Base-by-base conservation (phyloP, 1,139 yeast genomes). In the Suhomyces bolitotheri region DNA sequence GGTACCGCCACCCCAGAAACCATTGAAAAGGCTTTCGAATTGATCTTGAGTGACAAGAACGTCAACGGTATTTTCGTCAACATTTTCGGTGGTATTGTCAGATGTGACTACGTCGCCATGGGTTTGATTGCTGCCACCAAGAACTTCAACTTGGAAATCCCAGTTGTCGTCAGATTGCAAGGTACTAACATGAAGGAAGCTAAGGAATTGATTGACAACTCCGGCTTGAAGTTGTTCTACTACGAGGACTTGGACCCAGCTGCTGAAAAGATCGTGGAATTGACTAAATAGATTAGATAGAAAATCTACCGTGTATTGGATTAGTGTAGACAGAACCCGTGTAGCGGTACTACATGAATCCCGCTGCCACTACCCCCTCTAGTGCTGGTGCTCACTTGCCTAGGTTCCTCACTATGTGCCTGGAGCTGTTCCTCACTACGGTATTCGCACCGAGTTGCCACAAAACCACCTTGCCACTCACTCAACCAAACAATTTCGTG, bases 1-100 rank as follows among this genome's bases (percentile, higher is more conserved):
- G 99, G 99, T 74, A 95, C 97, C 66, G 98, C 99, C 54, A 92
- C 97, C 51, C 97, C 97, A 51, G 85, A 87, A 70, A 90, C 98
- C 59, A 92, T 92, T 62, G 95, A 90, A 73, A 86, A 85, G 71
- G 99, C 98, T 41, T 92, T 92, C 72, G 86, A 83, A 68, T 80
- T 94, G 66, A 92, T 92, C 60, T 74, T 92, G 60, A 78, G 94
- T 44, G 97, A 92, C 72, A 71, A 80, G 60, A 82, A 82, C 59
- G 97, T 94, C 51, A 81, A 88, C 55, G 96, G 97, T 63, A 92
- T 92, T 64, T 90, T 92, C 57, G 98, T 92, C 62, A 92, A 92
- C 79, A 94, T 92, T 59, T 92, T 92, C 59, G 99, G 99, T 64
- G 98, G 99, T 74, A 92, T 92, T 55, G 98, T 92, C 54, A 88